phyloP scores from a whole-genome alignment of 2,329 filamentous ascomycete genomes.

The Sporothrix variecibatus region DNA sequence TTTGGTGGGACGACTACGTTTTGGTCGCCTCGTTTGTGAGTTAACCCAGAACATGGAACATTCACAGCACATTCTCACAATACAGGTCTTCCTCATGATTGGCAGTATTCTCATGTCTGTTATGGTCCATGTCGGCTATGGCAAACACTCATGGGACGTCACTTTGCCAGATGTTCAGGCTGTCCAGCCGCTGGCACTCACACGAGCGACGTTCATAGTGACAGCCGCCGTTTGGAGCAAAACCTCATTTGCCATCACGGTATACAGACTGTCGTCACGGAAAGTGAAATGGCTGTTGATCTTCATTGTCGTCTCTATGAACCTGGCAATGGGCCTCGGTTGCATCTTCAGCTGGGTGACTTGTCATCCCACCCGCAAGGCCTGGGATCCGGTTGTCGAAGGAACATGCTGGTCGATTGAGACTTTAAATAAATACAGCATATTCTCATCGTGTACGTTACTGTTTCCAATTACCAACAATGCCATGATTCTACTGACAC shows the following conservation, averaged over 20 bases:
- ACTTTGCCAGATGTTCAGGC: neutral
- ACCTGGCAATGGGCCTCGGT: neutral
- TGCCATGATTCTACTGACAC: neutral
- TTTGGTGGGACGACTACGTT: neutral
- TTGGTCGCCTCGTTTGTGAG: neutral
- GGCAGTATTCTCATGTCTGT: neutral
- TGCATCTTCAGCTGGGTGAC: neutral
- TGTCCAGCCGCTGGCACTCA: neutral
- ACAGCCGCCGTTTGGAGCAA: neutral
- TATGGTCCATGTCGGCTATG: neutral
- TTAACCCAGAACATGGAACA: too few relatives aligned
- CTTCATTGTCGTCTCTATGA: neutral
- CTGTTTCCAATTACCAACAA: neutral
- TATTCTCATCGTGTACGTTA: neutral
- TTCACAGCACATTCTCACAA: too few relatives aligned
- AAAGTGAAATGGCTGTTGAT: neutral
- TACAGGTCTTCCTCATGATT: neutral
- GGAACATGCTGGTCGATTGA: neutral
- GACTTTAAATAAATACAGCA: neutral
- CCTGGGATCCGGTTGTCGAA: neutral
- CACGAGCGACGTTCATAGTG: neutral
- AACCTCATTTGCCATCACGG: neutral
- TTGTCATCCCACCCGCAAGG: neutral
- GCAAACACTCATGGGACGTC: neutral
- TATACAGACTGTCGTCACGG: neutral